Conservation (phyloP, 2,329 filamentous ascomycete genomes). For the Cladosporium oxysporum region DNA sequence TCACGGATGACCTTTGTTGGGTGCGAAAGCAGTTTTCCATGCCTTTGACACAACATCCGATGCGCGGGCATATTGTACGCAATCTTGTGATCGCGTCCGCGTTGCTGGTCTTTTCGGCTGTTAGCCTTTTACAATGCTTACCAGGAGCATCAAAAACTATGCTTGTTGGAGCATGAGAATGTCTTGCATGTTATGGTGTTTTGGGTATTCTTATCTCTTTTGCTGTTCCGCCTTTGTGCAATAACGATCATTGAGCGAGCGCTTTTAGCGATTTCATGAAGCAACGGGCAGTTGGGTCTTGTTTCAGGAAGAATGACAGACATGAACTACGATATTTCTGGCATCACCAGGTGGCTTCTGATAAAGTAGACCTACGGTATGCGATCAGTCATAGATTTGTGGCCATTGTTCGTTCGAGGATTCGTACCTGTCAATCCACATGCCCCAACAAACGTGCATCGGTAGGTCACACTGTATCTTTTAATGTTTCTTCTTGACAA, state of each 20-base stretch:
- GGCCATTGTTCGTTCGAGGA: neutral
- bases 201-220: neutral
- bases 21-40: neutral
- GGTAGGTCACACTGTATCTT: neutral
- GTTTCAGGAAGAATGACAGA: neutral
- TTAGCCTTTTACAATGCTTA: neutral
- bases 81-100: neutral
- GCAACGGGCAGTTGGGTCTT: neutral
- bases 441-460: neutral
- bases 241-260: constrained; percentile 11
- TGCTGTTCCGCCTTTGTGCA: neutral
- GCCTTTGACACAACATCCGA: neutral
- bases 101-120: neutral
- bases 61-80: too few relatives aligned
- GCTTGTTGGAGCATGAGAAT: constrained; percentile 1
- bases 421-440: neutral
- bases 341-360: neutral
- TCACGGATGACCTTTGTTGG: neutral
- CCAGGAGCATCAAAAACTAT: constrained; percentile 4
- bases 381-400: neutral
- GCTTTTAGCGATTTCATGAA: neutral
- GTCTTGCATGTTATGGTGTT: constrained; percentile 9
- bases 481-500: neutral
- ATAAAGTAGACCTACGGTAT: neutral
- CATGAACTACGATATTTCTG: neutral